These are phyloP conservation scores for Musa schizocarpa DNA, from an alignment of 176 grass and related monocot species.

Conservation along the genomic window DNA sequence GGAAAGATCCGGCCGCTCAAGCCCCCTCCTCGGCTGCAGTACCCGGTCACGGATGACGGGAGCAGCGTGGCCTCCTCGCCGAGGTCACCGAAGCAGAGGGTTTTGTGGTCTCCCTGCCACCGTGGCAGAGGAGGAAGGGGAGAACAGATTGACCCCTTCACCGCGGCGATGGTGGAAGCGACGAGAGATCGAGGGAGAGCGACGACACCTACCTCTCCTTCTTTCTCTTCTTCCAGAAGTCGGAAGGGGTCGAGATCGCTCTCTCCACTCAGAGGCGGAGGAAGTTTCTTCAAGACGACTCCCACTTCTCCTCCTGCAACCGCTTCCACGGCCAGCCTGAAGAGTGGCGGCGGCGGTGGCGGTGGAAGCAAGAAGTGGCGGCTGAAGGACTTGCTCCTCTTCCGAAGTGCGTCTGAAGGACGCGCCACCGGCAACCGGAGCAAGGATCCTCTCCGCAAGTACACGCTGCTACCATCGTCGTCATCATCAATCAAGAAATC, in stretches of 20 bases:
- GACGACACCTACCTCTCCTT: not conserved
- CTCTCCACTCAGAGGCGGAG: slow-evolving; percentile 2
- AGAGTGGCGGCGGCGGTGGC: not conserved
- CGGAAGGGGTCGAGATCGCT: slow-evolving; percentile 19
- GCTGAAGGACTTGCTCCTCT: slow-evolving; percentile 20
- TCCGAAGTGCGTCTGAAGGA: slow-evolving; percentile 18
- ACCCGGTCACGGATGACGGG: not conserved
- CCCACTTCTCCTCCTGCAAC: not conserved
- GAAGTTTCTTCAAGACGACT: not conserved
- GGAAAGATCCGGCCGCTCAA: slow-evolving; percentile 26
- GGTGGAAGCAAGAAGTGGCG: slow-evolving; percentile 16
- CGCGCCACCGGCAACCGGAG: slow-evolving; percentile 20
- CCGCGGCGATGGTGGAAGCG: slow-evolving; percentile 6
- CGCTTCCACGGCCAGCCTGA: not conserved
- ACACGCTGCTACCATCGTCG: not conserved
- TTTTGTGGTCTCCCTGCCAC: slow-evolving; percentile 3
- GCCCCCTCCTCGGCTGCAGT: slow-evolving; percentile 10
- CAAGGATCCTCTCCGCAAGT: slow-evolving; percentile 22
- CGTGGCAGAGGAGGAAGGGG: not conserved
- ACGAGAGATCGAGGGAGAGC: not conserved
- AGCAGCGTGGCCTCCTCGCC: slow-evolving; percentile 13
- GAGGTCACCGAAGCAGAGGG: not conserved
- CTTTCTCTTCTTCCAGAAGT: not conserved
- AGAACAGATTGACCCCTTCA: slow-evolving; percentile 6
- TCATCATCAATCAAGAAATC: not conserved